These are phyloP conservation scores for Sphagnum tenellum DNA, from an alignment of 225 moss, liverwort and hornwort genomes.

Conservation along the genomic window DNA sequence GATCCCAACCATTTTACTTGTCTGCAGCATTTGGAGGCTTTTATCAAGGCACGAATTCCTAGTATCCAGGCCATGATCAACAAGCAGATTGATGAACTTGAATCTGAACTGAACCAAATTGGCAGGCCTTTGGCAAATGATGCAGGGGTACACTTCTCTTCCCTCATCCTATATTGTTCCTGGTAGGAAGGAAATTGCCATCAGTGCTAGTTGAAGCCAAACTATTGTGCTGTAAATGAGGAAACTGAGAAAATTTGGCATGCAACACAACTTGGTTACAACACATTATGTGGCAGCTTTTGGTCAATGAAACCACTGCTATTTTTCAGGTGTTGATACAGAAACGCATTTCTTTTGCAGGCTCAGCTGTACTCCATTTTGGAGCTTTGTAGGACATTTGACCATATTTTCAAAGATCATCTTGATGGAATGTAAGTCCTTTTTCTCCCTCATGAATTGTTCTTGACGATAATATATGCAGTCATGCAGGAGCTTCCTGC, in stretches of 20 bases:
- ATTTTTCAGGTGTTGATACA: not conserved
- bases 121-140: slow-evolving; percentile 52
- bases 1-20: not conserved
- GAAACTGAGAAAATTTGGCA: no score
- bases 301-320: no score
- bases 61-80: slow-evolving; percentile 53
- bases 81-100: slow-evolving; percentile 49
- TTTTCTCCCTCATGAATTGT: not conserved
- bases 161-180: not conserved
- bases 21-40: slow-evolving; percentile 42
- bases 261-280: no score
- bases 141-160: slow-evolving; percentile 26
- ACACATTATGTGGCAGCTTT: no score
- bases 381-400: slow-evolving; percentile 58
- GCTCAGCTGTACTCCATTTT: slow-evolving; percentile 54
- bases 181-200: no score
- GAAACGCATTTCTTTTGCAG: slow-evolving; percentile 11
- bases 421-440: slow-evolving; percentile 49
- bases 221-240: no score
- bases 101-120: slow-evolving; percentile 42
- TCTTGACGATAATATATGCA: no score
- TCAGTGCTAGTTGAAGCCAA: no score
- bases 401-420: slow-evolving; percentile 59
- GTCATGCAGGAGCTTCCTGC: no score
- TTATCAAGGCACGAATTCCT: slow-evolving; percentile 45